Percentiles rank a stretch among this genome's conserved stretches.
Evolutionary conservation across 352 stramenopile genomes (phyloP).

Genomic region (Phytophthora pseudosyringae): DNA sequence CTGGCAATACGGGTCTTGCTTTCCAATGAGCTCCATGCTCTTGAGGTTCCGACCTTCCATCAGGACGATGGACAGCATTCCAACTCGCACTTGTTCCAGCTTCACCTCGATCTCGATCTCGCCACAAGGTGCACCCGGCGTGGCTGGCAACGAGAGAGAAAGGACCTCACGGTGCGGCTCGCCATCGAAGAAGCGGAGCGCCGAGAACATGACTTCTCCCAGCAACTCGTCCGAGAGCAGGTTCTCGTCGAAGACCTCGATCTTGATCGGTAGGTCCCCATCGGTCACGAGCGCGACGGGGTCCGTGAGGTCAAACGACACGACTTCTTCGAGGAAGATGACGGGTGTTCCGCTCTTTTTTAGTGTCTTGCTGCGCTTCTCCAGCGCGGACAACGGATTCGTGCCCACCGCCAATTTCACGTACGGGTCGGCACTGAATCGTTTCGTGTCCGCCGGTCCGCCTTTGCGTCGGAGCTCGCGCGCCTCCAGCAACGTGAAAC

Average conservation of each 20-base stretch:
- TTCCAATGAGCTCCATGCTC: slow-evolving; percentile 91
- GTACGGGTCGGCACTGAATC: slow-evolving; percentile 83
- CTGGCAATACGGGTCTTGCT: slow-evolving; percentile 93
- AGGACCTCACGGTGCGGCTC: slow-evolving; percentile 61
- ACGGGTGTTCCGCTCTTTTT: slow-evolving; percentile 82
- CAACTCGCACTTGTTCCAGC: slow-evolving; percentile 75
- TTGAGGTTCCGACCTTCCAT: slow-evolving; percentile 91
- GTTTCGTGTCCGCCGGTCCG: slow-evolving; percentile 52
- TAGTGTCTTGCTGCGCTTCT: slow-evolving; percentile 83
- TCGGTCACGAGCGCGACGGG: slow-evolving; percentile 71
- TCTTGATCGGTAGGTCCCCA: slow-evolving; percentile 70
- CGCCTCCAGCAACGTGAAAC: slow-evolving; percentile 76
- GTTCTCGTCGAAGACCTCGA: slow-evolving; percentile 91
- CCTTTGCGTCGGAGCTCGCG: slow-evolving; percentile 67
- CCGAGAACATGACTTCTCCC: slow-evolving; percentile 67
- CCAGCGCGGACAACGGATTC: slow-evolving; percentile 69
- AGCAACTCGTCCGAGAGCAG: slow-evolving; percentile 88
- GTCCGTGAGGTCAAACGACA: slow-evolving; percentile 87
- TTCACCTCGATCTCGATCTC: slow-evolving; percentile 78
- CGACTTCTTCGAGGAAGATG: slow-evolving; percentile 88
- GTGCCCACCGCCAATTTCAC: slow-evolving; percentile 80
- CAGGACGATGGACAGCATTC: slow-evolving; percentile 87
- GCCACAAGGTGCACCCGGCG: slow-evolving; percentile 39
- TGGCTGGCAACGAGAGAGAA: slow-evolving; percentile 53
- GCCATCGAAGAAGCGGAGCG: slow-evolving; percentile 83